Conservation (phyloP, 257 asterid species). For the Nicotiana paniculata region DNA sequence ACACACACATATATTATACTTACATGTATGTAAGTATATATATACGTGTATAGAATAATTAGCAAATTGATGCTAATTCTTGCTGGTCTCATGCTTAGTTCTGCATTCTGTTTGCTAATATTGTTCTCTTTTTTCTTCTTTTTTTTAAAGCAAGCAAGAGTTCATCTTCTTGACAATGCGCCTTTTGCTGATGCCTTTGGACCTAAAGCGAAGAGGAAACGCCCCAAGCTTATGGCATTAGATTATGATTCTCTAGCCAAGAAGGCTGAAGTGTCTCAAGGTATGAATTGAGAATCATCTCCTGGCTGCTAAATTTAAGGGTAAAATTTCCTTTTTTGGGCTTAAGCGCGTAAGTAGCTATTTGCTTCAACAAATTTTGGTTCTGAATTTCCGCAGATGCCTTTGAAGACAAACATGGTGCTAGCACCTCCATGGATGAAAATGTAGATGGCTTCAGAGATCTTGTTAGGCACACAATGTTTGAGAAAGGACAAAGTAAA, state of each 20-base stretch:
- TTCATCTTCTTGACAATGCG: slow-evolving; percentile 86
- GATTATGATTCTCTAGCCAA: slow-evolving; percentile 67
- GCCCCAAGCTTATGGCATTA: slow-evolving; percentile 61
- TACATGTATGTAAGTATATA: neutral
- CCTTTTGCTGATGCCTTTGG: slow-evolving; percentile 91
- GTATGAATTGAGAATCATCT: slow-evolving; percentile 36
- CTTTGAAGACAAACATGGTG: slow-evolving; percentile 71
- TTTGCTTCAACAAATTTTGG: neutral
- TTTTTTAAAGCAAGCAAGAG: slow-evolving; percentile 73
- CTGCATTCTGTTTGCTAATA: neutral
- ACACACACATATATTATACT: neutral
- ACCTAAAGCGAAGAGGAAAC: slow-evolving; percentile 78
- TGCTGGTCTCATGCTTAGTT: neutral
- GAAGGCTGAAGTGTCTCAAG: slow-evolving; percentile 90
- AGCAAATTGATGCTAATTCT: neutral
- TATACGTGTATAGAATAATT: neutral
- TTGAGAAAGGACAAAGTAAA: slow-evolving; percentile 97
- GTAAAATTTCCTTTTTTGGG: neutral
- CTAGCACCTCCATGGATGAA: slow-evolving; percentile 51
- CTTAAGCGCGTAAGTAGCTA: neutral
- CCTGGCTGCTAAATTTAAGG: neutral
- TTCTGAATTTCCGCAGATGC: slow-evolving; percentile 32
- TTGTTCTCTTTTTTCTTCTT: slow-evolving; percentile 1
- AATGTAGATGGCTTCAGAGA: slow-evolving; percentile 83
- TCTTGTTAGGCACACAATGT: slow-evolving; percentile 83